A percentile compares a stretch with the other conserved stretches of the same genome.
These are phyloP conservation scores for Piper longum DNA, from an alignment of 164 flowering plant species.

Conservation along the genomic window DNA sequence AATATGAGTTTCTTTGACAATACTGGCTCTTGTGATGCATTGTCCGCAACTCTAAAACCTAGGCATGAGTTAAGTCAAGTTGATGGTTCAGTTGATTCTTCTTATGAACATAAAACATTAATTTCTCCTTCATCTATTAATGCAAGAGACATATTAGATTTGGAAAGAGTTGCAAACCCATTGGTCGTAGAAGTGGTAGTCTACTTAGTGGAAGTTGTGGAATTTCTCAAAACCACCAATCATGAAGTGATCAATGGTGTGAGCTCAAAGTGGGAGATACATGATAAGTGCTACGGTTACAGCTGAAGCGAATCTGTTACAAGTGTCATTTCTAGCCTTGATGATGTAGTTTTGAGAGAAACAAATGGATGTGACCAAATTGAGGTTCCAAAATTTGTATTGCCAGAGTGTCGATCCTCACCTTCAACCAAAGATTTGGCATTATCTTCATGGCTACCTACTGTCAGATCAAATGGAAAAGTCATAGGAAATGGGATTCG, in stretches of 20 bases:
- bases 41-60: constrained; percentile 9
- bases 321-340: constrained; percentile 50
- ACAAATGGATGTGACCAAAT: constrained; percentile 23
- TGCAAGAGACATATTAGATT: constrained; percentile 11
- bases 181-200: constrained; percentile 10
- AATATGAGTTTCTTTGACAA: constrained; percentile 19
- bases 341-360: constrained; percentile 24
- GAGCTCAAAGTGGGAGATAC: constrained; percentile 16
- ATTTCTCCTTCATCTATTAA: constrained; percentile 35
- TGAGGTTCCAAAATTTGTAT: constrained; percentile 37
- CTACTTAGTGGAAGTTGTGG: constrained; percentile 5
- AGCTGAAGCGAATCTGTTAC: constrained; percentile 67
- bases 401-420: constrained; percentile 18
- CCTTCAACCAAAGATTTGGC: constrained; percentile 16
- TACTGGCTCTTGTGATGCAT: constrained; percentile 12
- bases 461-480: constrained; percentile 20
- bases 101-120: constrained; percentile 14
- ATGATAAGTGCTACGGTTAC: constrained; percentile 42
- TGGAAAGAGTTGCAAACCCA: no score
- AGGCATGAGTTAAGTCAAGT: constrained; percentile 15
- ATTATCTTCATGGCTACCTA: constrained; percentile 25
- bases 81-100: constrained; percentile 24
- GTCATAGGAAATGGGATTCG: constrained; percentile 20
- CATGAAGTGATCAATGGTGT: constrained; percentile 6
- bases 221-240: not conserved